phyloP scores from a whole-genome alignment of 169 alveolate genomes.

The Plasmodium cynomolgi region DNA sequence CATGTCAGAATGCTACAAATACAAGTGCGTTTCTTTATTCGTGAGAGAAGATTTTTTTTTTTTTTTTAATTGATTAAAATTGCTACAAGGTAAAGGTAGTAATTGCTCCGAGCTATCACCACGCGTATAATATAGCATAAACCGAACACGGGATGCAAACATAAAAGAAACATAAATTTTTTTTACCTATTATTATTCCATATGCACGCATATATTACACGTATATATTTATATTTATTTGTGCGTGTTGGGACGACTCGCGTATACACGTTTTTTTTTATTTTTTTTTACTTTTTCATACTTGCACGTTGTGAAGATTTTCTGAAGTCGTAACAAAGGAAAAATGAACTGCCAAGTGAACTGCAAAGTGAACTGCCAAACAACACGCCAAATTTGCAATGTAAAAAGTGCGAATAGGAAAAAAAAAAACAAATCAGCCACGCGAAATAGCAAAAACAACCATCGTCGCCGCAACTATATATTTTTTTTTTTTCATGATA shows the following conservation, averaged over 20 bases:
- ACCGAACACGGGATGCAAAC: background rate
- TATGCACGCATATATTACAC: background rate
- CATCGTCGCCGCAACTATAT: background rate
- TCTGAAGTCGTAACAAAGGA: background rate
- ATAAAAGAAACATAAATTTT: background rate
- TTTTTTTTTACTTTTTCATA: background rate
- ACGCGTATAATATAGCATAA: background rate
- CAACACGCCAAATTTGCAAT: background rate
- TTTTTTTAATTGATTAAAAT: background rate
- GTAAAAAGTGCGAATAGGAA: background rate
- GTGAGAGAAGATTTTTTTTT: background rate
- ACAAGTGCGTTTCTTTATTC: background rate
- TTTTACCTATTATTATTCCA: background rate
- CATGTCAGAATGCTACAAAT: background rate
- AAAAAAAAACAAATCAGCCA: background rate
- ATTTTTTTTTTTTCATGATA: background rate
- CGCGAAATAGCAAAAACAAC: background rate
- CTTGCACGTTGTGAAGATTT: slow-evolving; percentile 3
- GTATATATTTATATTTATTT: background rate
- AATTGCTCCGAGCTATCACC: background rate
- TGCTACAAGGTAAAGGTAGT: background rate
- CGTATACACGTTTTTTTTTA: background rate
- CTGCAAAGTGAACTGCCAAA: background rate
- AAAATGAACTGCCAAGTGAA: background rate
- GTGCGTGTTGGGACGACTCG: background rate